These are phyloP conservation scores for Sarocladium strictum DNA, from an alignment of 2,329 filamentous ascomycete genomes.

Conservation along the genomic window DNA sequence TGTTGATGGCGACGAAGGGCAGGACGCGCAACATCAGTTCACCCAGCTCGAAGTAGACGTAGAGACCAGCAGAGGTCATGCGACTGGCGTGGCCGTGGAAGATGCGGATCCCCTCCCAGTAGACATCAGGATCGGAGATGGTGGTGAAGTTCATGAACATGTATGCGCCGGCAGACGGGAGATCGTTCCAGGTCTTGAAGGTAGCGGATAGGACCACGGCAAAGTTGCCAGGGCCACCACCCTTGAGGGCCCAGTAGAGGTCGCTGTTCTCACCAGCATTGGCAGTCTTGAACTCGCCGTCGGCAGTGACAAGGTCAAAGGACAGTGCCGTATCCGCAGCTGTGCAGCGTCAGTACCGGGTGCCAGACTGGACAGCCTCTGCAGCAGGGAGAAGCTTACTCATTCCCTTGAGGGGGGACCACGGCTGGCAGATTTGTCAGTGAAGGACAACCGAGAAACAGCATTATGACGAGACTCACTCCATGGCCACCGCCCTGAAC, in stretches of 20 bases:
- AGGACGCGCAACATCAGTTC: constrained; percentile 31
- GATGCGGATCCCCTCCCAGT: constrained; percentile 40
- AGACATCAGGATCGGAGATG: constrained; percentile 31
- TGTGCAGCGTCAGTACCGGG: constrained; percentile 25
- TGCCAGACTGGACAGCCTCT: not conserved
- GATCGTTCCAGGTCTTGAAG: constrained; percentile 34
- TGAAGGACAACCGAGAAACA: not conserved
- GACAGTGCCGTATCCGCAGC: constrained; percentile 47
- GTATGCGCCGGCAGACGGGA: constrained; percentile 33
- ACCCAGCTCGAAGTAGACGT: constrained; percentile 37
- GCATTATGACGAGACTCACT: not conserved
- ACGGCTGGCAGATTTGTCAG: not conserved
- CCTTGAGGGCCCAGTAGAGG: constrained; percentile 36
- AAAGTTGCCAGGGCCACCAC: constrained; percentile 42
- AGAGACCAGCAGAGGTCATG: constrained; percentile 35
- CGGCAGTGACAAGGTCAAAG: constrained; percentile 25
- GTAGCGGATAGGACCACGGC: constrained; percentile 46
- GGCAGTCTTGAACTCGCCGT: constrained; percentile 22
- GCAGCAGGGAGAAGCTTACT: not conserved
- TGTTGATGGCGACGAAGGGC: constrained; percentile 30
- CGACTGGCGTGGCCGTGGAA: constrained; percentile 39
- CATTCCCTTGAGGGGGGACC: constrained; percentile 8
- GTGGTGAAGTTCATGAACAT: constrained; percentile 30
- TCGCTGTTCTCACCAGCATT: constrained; percentile 29
- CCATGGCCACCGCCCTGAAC: constrained; percentile 55